phyloP scores from a whole-genome alignment of 495 filamentous ascomycete species.

The Opeltia flavorubescens region DNA sequence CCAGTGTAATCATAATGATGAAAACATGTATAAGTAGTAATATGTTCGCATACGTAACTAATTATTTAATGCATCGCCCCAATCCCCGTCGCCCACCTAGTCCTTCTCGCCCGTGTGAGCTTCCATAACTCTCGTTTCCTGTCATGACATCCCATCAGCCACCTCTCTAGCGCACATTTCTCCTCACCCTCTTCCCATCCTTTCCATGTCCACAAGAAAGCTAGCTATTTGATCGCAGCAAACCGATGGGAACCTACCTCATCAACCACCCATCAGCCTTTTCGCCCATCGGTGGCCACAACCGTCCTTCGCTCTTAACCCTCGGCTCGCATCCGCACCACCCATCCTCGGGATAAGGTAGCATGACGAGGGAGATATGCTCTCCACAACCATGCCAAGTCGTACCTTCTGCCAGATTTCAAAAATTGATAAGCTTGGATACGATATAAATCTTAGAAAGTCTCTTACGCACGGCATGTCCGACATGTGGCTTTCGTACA shows the following conservation, averaged over 20 bases:
- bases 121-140: not conserved
- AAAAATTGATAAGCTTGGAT: not conserved
- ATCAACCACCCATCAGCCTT: constrained; percentile 14
- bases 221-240: not conserved
- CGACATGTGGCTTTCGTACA: constrained; percentile 33
- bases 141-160: not conserved
- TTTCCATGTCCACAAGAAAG: not conserved
- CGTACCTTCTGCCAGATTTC: constrained; percentile 34
- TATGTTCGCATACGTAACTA: no score
- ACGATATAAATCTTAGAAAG: not conserved
- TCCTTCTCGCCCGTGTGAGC: not conserved
- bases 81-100: not conserved
- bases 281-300: constrained; percentile 45
- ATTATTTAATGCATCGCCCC: not conserved
- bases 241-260: not conserved
- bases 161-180: not conserved
- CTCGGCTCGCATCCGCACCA: constrained; percentile 49
- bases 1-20: not conserved
- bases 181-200: not conserved
- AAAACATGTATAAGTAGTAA: not conserved
- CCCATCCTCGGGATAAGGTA: constrained; percentile 37
- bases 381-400: constrained; percentile 57
- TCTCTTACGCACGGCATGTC: constrained; percentile 28
- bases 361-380: constrained; percentile 53
- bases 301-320: constrained; percentile 44